Evolutionary conservation across 129 eudicot genomes (phyloP).

Genomic region (Escallonia rubra): DNA sequence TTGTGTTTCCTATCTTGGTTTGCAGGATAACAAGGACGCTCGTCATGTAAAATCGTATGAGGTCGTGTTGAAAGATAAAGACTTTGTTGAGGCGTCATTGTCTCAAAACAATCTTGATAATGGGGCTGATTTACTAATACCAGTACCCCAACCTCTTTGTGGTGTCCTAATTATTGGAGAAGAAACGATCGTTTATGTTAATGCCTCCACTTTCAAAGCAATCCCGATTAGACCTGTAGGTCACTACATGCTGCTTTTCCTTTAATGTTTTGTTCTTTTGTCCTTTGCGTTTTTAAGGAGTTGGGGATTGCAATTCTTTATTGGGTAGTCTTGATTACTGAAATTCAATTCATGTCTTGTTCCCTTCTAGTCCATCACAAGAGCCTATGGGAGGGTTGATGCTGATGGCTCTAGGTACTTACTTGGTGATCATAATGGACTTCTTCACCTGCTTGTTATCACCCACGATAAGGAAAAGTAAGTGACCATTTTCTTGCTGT

Average conservation of each 20-base stretch:
- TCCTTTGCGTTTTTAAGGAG: background rate
- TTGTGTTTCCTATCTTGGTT: slow-evolving; percentile 8
- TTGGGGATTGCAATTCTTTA: background rate
- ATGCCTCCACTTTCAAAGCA: slow-evolving; percentile 91
- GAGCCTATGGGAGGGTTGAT: slow-evolving; percentile 97
- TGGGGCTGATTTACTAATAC: slow-evolving; percentile 91
- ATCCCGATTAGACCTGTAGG: slow-evolving; percentile 96
- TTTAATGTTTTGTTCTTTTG: background rate
- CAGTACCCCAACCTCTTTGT: slow-evolving; percentile 96
- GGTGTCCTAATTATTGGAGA: slow-evolving; percentile 97
- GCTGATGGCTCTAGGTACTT: slow-evolving; percentile 94
- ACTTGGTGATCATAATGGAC: slow-evolving; percentile 95
- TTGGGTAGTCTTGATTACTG: background rate
- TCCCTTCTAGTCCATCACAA: slow-evolving; percentile 65
- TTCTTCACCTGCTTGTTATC: slow-evolving; percentile 91
- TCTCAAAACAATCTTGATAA: slow-evolving; percentile 97
- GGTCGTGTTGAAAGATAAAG: slow-evolving; percentile 90
- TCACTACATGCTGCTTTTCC: slow-evolving; percentile 14
- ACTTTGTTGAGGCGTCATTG: slow-evolving; percentile 95
- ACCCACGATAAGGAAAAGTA: slow-evolving; percentile 93
- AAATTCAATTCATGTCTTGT: slow-evolving; percentile 8
- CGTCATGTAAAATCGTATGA: slow-evolving; percentile 97
- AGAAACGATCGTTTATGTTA: slow-evolving; percentile 93
- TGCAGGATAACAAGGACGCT: slow-evolving; percentile 94
- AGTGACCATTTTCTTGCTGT: slow-evolving; percentile 21